Percentiles rank a stretch among this genome's conserved stretches.
Evolutionary conservation across 306 rosid species (phyloP).

Genomic region (Herpetospermum pedunculosum): DNA sequence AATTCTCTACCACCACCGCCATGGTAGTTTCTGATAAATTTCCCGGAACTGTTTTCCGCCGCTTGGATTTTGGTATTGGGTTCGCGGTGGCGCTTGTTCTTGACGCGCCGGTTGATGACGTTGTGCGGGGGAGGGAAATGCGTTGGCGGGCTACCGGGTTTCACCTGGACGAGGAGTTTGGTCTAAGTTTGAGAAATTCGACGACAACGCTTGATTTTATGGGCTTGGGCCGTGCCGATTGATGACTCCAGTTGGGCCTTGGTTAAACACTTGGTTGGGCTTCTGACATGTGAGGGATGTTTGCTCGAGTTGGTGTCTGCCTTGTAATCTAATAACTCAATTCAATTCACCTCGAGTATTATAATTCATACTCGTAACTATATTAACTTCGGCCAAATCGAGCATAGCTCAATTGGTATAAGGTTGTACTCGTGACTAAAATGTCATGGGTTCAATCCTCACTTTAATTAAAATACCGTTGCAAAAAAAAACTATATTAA

Average conservation of each 20-base stretch:
- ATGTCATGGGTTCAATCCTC: too few species aligned
- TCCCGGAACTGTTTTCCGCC: background rate
- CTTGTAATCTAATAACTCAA: too few species aligned
- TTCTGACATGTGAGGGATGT: too few species aligned
- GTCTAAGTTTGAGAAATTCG: background rate
- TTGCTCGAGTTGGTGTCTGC: too few species aligned
- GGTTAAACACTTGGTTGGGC: background rate
- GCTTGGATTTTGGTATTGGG: background rate
- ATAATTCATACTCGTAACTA: too few species aligned
- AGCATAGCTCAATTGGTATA: too few species aligned
- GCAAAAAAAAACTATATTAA: too few species aligned
- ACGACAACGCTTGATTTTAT: background rate
- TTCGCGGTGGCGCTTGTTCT: background rate
- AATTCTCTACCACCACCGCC: constrained; percentile 16
- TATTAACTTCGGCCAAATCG: too few species aligned
- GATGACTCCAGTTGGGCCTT: background rate
- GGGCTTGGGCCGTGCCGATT: background rate
- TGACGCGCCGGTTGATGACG: background rate
- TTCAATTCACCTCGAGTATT: too few species aligned
- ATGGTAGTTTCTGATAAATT: background rate
- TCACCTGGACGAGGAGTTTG: background rate
- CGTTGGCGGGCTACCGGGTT: background rate
- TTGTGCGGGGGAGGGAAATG: background rate
- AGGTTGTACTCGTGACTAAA: too few species aligned
- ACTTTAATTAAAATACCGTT: too few species aligned